Evolutionary conservation across 163 green algal genomes (phyloP).

Genomic region (Chlorella variabilis): DNA sequence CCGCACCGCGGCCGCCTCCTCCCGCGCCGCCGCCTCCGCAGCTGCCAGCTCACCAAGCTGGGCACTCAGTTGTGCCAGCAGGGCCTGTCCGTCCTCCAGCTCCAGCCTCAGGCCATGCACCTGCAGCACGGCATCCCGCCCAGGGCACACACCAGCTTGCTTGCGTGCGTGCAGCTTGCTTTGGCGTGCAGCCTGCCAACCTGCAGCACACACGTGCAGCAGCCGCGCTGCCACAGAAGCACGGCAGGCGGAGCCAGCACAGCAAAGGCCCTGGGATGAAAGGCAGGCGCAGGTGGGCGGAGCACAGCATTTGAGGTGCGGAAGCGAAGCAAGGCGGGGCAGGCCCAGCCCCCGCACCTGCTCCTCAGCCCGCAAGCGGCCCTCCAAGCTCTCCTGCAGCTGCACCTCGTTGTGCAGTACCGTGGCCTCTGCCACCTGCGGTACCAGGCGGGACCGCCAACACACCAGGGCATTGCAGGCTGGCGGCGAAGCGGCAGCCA

Average conservation of each 20-base stretch:
- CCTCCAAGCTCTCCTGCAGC: constrained; percentile 20
- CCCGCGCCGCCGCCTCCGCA: background rate
- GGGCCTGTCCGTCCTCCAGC: background rate
- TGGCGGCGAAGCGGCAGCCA: too few relatives aligned
- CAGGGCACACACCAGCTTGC: too few relatives aligned
- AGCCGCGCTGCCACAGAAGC: too few relatives aligned
- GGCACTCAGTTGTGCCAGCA: background rate
- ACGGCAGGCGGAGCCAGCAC: too few relatives aligned
- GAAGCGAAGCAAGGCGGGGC: too few relatives aligned
- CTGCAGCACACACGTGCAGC: background rate
- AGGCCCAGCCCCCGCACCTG: constrained; percentile 20
- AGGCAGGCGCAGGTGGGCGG: too few relatives aligned
- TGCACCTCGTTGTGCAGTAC: constrained; percentile 21
- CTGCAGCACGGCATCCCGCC: background rate
- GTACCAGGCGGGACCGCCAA: background rate
- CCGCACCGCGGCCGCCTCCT: background rate
- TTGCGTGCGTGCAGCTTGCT: too few relatives aligned
- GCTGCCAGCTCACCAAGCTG: background rate
- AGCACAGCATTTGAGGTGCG: too few relatives aligned
- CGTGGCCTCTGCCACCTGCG: constrained; percentile 15
- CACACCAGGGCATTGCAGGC: background rate
- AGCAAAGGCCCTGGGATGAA: too few relatives aligned
- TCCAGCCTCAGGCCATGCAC: background rate
- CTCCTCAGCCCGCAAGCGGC: constrained; percentile 4
- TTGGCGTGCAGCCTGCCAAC: background rate